Percentiles rank a stretch among this genome's conserved stretches.
These are phyloP conservation scores for Penicillium psychrofluorescens DNA, from an alignment of 495 filamentous ascomycete species.

Conservation along the genomic window DNA sequence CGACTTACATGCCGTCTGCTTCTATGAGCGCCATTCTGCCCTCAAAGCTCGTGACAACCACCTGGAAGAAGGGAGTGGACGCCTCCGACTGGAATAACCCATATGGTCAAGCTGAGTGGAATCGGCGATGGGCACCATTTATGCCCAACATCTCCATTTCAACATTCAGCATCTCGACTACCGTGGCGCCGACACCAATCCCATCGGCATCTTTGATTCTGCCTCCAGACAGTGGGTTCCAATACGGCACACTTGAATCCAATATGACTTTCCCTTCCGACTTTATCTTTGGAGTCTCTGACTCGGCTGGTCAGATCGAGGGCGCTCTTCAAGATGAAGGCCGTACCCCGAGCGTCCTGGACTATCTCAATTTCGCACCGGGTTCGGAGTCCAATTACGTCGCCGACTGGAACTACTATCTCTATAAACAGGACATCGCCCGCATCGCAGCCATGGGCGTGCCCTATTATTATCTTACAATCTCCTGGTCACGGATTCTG, in stretches of 20 bases:
- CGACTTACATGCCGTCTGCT: too few relatives aligned
- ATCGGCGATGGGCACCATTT: not conserved
- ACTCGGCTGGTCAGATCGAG: conserved; percentile 44
- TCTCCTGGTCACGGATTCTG: conserved; percentile 38
- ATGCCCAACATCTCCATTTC: conserved; percentile 1
- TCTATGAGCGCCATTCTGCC: too few relatives aligned
- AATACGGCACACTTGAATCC: conserved; percentile 10
- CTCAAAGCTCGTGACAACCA: not conserved
- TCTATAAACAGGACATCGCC: conserved; percentile 46
- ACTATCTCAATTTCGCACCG: conserved; percentile 19
- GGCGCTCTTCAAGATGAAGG: conserved; percentile 38
- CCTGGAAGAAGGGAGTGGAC: not conserved
- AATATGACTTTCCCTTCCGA: conserved; percentile 24
- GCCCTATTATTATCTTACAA: conserved; percentile 39
- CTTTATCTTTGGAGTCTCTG: conserved; percentile 46
- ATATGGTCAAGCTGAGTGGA: conserved; percentile 1
- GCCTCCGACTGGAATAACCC: conserved; percentile 1
- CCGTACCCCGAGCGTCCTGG: conserved; percentile 27
- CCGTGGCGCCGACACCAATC: conserved; percentile 25
- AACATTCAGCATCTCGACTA: conserved; percentile 9
- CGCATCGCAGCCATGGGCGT: conserved; percentile 41
- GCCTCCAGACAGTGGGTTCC: conserved; percentile 24
- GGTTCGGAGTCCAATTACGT: conserved; percentile 23
- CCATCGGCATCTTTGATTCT: conserved; percentile 28
- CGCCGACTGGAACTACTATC: conserved; percentile 41